phyloP scores from a whole-genome alignment of 176 grass and related monocot genomes.

The maize (Zea mays) region Zm-B73-REFERENCE-NAM-5.0 NC_050101.1:172048501-172049000 shows the following conservation, averaged over 20 bases:
- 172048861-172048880: conserved; percentile 58
- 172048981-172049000: conserved; percentile 18
- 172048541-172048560: conserved; percentile 14
- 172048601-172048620: conserved; percentile 79
- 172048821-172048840: conserved; percentile 73
- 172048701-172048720: conserved; percentile 48
- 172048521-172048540: not conserved
- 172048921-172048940: conserved; percentile 14
- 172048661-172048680: conserved; percentile 82
- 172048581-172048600: conserved; percentile 44
- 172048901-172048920: conserved; percentile 41
- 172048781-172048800: conserved; percentile 24
- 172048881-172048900: conserved; percentile 33
- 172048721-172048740: conserved; percentile 28
- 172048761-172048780: not conserved
- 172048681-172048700: conserved; percentile 68
- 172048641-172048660: conserved; percentile 83
- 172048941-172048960: not conserved
- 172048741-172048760: not conserved
- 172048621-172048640: conserved; percentile 55
- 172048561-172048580: conserved; percentile 11
- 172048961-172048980: conserved; percentile 27
- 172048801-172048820: conserved; percentile 52
- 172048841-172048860: conserved; percentile 87
- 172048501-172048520: conserved; percentile 14